Conservation (phyloP, 202 grass and related monocot genomes). For the Panicum virgatum region DNA sequence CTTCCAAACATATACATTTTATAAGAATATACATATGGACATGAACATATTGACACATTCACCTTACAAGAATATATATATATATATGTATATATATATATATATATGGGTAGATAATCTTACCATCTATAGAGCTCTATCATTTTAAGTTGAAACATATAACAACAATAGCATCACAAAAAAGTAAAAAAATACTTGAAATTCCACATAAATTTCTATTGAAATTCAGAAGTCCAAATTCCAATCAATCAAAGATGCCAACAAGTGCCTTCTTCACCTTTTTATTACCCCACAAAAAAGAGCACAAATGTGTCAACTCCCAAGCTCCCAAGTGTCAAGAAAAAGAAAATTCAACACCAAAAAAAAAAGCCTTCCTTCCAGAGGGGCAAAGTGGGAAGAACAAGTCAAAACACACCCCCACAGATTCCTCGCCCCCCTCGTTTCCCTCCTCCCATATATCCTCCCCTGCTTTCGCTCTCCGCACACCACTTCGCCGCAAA, state of each 20-base stretch:
- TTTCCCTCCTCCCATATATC: constrained; percentile 34
- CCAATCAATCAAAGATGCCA: background rate
- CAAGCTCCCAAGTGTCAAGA: background rate
- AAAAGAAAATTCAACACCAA: background rate
- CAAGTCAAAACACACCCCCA: constrained; percentile 14
- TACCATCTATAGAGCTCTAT: background rate
- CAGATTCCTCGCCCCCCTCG: background rate
- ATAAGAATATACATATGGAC: background rate
- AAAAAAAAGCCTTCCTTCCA: background rate
- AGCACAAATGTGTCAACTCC: background rate
- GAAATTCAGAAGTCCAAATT: background rate
- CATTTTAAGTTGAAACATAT: background rate
- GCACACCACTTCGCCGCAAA: constrained; percentile 23
- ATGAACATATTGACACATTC: background rate
- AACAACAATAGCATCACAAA: background rate
- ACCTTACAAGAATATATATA: background rate
- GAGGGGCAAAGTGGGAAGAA: constrained; percentile 38
- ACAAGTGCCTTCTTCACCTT: background rate
- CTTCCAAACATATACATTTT: background rate
- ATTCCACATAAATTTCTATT: background rate
- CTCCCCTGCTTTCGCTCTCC: constrained; percentile 38
- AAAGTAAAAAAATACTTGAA: background rate
- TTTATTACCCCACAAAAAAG: background rate
- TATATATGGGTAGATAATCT: background rate
- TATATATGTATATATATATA: too few species aligned